These are phyloP conservation scores for Mycena capillaripes DNA, from an alignment of 768 basidiomycete genomes.

Conservation along the genomic window DNA sequence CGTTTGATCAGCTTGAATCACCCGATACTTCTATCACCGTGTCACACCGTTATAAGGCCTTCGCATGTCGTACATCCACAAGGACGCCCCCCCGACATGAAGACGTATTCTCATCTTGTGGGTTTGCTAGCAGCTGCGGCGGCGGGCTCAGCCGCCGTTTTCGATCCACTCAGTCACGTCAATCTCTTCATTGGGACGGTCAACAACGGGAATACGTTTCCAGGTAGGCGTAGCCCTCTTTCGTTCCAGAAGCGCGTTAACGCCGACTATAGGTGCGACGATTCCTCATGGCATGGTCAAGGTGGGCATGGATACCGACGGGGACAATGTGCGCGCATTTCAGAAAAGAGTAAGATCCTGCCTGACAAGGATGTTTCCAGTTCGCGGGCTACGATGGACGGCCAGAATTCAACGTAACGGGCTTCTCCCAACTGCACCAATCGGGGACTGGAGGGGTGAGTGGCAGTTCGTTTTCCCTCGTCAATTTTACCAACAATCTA, in stretches of 20 bases:
- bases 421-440: slow-evolving; percentile 76
- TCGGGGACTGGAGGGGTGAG: slow-evolving; percentile 73
- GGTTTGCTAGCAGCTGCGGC: slow-evolving; percentile 4
- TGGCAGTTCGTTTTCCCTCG: not conserved
- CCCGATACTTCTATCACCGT: slow-evolving; percentile 1
- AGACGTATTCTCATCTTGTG: not conserved
- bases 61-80: not conserved
- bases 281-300: slow-evolving; percentile 81
- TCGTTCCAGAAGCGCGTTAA: slow-evolving; percentile 9
- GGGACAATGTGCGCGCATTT: slow-evolving; percentile 61
- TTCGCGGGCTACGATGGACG: slow-evolving; percentile 65
- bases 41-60: slow-evolving; percentile 11
- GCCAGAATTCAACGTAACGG: slow-evolving; percentile 60
- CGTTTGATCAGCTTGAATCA: not conserved
- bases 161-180: slow-evolving; percentile 48
- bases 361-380: slow-evolving; percentile 40
- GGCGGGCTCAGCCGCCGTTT: slow-evolving; percentile 1
- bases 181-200: slow-evolving; percentile 76
- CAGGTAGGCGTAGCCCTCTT: slow-evolving; percentile 54
- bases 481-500: not conserved
- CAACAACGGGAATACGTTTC: slow-evolving; percentile 76
- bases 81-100: slow-evolving; percentile 6
- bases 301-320: slow-evolving; percentile 76
- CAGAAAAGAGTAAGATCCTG: not conserved
- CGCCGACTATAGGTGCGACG: slow-evolving; percentile 61